Evolutionary conservation across 148 eudicot genomes (phyloP).

Genomic region (Bassia scoparia): DNA sequence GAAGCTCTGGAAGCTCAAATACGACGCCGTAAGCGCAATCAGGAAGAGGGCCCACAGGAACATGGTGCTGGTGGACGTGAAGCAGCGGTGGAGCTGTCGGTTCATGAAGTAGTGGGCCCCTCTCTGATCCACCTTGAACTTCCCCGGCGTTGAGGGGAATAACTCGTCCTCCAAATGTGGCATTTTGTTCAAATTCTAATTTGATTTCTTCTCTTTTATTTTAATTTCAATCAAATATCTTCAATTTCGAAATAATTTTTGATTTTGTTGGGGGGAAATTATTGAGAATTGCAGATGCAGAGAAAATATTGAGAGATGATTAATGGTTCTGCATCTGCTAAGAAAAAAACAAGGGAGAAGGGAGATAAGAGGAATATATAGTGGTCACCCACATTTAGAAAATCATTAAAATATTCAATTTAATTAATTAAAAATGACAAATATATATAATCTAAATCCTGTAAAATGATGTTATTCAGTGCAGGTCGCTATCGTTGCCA

Average conservation of each 20-base stretch:
- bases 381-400: slow-evolving; percentile 6
- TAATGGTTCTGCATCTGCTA: slow-evolving; percentile 30
- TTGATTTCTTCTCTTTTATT: neutral
- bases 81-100: slow-evolving; percentile 57
- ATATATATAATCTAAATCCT: too few relatives aligned
- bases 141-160: slow-evolving; percentile 71
- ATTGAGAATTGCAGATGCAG: slow-evolving; percentile 21
- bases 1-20: slow-evolving; percentile 53
- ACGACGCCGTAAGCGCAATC: slow-evolving; percentile 63
- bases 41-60: slow-evolving; percentile 67
- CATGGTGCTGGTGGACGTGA: slow-evolving; percentile 59
- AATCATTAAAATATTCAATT: too few relatives aligned
- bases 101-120: slow-evolving; percentile 29
- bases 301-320: neutral
- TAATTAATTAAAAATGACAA: too few relatives aligned
- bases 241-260: neutral
- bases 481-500: too few relatives aligned
- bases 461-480: too few relatives aligned
- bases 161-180: slow-evolving; percentile 51
- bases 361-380: slow-evolving; percentile 25
- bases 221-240: neutral
- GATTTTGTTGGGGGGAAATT: too few relatives aligned
- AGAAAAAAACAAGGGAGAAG: slow-evolving; percentile 5
- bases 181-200: slow-evolving; percentile 18
- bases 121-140: slow-evolving; percentile 44